These are phyloP conservation scores for Aspergillus quadrilineatus DNA, from an alignment of 2,329 filamentous ascomycete species.

Conservation along the genomic window DNA sequence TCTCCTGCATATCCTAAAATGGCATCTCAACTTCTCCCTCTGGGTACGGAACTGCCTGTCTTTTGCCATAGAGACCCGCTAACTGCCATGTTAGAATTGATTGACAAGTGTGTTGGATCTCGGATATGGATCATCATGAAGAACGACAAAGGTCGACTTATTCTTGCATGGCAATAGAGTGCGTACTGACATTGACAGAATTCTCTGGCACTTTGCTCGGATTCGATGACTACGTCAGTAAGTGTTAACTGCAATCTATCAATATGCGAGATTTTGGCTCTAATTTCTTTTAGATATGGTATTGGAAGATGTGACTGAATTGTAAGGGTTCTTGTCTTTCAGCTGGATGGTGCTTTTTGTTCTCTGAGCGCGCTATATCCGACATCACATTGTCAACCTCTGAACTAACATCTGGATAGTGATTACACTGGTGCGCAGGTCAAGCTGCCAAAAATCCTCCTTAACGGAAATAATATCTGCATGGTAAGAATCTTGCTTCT, in stretches of 20 bases:
- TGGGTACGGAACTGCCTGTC: conserved; percentile 53
- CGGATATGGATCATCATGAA: conserved; percentile 99
- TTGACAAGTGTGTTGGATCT: conserved; percentile 97
- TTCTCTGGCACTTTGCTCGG: conserved; percentile 92
- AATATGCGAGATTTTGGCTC: conserved; percentile 20
- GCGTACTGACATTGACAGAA: conserved; percentile 56
- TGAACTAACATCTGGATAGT: conserved; percentile 49
- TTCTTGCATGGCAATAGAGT: neutral
- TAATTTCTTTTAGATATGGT: conserved; percentile 75
- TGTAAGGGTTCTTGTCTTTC: conserved; percentile 56
- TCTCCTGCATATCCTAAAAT: conserved; percentile 43
- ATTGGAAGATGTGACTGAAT: conserved; percentile 93
- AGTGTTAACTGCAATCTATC: conserved; percentile 49
- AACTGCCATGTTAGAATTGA: conserved; percentile 67
- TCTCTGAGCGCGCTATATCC: neutral
- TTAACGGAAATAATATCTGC: conserved; percentile 99
- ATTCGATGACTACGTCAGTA: conserved; percentile 99
- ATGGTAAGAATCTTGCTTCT: conserved; percentile 65
- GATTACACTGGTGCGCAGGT: conserved; percentile 87
- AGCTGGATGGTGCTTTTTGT: neutral
- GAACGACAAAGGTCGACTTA: conserved; percentile 79
- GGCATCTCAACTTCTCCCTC: conserved; percentile 71
- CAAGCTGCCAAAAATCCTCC: conserved; percentile 87
- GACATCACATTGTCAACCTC: neutral
- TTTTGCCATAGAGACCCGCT: conserved; percentile 17